Evolutionary conservation across 352 stramenopile genomes (phyloP).

Genomic region (Phytopythium helicoides): DNA sequence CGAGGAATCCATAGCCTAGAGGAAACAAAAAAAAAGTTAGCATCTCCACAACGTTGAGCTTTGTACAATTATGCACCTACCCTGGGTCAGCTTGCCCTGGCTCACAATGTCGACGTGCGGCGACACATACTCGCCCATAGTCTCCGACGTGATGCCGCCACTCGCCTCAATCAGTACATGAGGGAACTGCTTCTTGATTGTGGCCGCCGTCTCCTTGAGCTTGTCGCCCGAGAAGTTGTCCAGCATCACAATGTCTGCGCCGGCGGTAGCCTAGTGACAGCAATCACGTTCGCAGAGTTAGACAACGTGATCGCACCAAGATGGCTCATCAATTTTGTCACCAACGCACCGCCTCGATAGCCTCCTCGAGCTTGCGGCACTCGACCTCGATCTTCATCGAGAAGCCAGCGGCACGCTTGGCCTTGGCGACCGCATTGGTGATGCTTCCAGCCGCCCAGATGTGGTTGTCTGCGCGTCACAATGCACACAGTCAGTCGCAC

Average conservation of each 20-base stretch:
- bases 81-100: conserved; percentile 97
- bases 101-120: conserved; percentile 96
- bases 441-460: conserved; percentile 96
- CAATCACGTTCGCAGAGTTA: no score
- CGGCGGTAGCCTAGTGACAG: conserved; percentile 43
- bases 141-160: conserved; percentile 96
- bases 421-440: conserved; percentile 91
- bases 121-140: conserved; percentile 91
- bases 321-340: no score
- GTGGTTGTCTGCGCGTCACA: conserved; percentile 91
- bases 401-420: conserved; percentile 92
- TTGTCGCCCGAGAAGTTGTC: conserved; percentile 96
- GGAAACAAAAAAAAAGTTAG: conserved; percentile 1
- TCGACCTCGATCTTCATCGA: conserved; percentile 99
- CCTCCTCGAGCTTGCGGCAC: conserved; percentile 93
- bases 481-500: background rate
- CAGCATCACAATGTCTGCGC: conserved; percentile 97
- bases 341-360: conserved; percentile 86
- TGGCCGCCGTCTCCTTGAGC: conserved; percentile 89
- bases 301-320: no score
- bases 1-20: conserved; percentile 93
- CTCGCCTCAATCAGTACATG: conserved; percentile 97
- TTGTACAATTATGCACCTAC: conserved; percentile 14
- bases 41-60: no score
- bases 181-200: conserved; percentile 94